Conservation (phyloP, 805 yeast species). For the Yamadazyma tumulicola region DNA sequence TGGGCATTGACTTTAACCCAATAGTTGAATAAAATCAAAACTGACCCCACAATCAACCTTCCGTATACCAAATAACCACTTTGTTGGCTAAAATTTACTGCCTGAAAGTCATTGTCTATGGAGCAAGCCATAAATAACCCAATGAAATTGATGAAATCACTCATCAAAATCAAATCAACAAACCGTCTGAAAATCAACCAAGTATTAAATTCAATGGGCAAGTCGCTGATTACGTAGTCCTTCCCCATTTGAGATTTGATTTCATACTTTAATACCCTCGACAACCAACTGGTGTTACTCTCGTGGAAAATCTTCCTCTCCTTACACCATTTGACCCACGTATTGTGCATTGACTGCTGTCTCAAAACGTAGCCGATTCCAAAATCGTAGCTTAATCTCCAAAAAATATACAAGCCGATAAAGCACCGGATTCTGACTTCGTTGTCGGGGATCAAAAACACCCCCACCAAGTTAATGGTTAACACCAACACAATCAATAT, state of each 20-base stretch:
- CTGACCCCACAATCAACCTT: constrained; percentile 56
- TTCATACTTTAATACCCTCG: constrained; percentile 35
- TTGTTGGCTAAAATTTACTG: constrained; percentile 33
- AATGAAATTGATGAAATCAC: constrained; percentile 74
- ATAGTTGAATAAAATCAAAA: constrained; percentile 65
- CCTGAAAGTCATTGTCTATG: constrained; percentile 33
- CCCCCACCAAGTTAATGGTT: constrained; percentile 24
- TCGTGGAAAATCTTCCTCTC: constrained; percentile 25
- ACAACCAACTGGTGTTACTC: constrained; percentile 27
- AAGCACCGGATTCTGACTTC: constrained; percentile 35
- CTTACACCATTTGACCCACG: constrained; percentile 51
- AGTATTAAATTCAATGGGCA: constrained; percentile 74
- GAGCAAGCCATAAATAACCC: constrained; percentile 56
- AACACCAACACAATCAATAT: constrained; percentile 47
- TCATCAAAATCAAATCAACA: constrained; percentile 81
- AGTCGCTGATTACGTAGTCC: constrained; percentile 22
- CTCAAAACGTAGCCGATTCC: constrained; percentile 75
- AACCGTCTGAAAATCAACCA: constrained; percentile 78
- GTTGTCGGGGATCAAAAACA: constrained; percentile 26
- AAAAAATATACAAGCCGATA: constrained; percentile 57
- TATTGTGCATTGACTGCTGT: constrained; percentile 58
- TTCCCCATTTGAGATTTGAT: constrained; percentile 38
- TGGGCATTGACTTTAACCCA: constrained; percentile 90
- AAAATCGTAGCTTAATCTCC: constrained; percentile 73
- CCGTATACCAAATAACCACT: constrained; percentile 40